Evolutionary conservation across 2,329 filamentous ascomycete species (phyloP).

Genomic region (Claviceps pusilla): DNA sequence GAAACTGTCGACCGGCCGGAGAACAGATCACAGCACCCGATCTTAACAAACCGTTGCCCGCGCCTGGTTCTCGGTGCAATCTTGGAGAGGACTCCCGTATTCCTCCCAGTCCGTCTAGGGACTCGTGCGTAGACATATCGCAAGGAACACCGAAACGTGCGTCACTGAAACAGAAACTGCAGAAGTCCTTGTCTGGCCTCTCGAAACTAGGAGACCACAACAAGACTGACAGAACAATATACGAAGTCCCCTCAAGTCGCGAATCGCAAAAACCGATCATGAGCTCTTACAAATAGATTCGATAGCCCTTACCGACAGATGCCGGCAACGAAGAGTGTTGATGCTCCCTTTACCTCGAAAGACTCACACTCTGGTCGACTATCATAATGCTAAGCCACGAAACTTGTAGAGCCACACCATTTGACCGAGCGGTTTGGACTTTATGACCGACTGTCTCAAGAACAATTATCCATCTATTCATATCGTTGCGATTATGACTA

Average conservation of each 20-base stretch:
- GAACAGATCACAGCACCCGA: not conserved
- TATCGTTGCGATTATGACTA: not conserved
- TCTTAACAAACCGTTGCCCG: conserved; percentile 1
- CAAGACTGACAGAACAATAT: not conserved
- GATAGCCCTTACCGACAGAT: not conserved
- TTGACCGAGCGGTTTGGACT: not conserved
- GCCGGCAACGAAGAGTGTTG: not conserved
- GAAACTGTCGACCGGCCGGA: not conserved
- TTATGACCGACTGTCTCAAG: not conserved
- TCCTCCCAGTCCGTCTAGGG: not conserved
- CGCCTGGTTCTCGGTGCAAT: not conserved
- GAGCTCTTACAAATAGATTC: not conserved
- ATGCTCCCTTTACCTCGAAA: too few species aligned
- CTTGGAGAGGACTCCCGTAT: not conserved
- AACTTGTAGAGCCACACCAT: not conserved
- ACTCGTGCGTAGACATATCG: not conserved
- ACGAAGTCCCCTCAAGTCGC: not conserved
- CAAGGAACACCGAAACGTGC: not conserved
- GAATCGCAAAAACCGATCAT: not conserved
- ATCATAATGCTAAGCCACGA: not conserved
- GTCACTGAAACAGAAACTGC: conserved; percentile 2
- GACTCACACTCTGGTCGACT: not conserved
- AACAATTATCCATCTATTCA: not conserved
- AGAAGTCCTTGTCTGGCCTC: conserved; percentile 3
- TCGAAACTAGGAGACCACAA: not conserved